Evolutionary conservation across 1,139 yeast genomes (phyloP), one percentile per base, ranked within the genome.

Genomic region (Sugiyamaella pinicola): DNA sequence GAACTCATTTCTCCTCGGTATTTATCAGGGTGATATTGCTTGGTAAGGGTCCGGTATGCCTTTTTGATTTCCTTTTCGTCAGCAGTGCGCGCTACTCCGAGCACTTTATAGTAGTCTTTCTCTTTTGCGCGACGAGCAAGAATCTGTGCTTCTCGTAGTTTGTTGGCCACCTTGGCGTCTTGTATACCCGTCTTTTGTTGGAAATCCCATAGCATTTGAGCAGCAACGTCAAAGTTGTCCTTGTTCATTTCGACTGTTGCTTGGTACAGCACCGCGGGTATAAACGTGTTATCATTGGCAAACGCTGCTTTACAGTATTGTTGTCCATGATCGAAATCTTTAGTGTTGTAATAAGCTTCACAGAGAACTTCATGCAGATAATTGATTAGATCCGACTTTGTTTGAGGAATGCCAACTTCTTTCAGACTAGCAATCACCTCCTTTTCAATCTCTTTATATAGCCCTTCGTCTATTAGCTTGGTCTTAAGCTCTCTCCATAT

Each of bases 1-100:
- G 82, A 78, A 2, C 81, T 71, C 59, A 86, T 65, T 37, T 83
- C 89, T 28, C 83, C 84, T 65, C 82, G 84, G 64, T 85, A 82
- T 69, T 93, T 91, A 69, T 93, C 99, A 0, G 99, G 99, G 65
- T 93, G 99, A 67, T 79, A 87, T 65, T 84, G 83, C 64, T 86
- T 83, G 33, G 95, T 86, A 64, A 85, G 80, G 8, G 83, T 75
- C 56, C 96, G 76, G 69, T 89, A 87, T 0, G 96, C 96, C 66
- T 83, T 85, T 63, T 86, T 87, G 59, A 93, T 85, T 10, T 87
- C 85, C 59, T 79, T 78, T 1, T 82, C 84, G 56, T 81, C 84
- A 0, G 97, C 96, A 58, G 81, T 80, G 52, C 78, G 75, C 0
- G 82, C 61, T 7, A 91, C 78, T 21, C 83, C 96, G 12, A 93